Evolutionary conservation across 1,139 yeast genomes (phyloP).

Genomic region (Hyphopichia pseudoburtonii): DNA sequence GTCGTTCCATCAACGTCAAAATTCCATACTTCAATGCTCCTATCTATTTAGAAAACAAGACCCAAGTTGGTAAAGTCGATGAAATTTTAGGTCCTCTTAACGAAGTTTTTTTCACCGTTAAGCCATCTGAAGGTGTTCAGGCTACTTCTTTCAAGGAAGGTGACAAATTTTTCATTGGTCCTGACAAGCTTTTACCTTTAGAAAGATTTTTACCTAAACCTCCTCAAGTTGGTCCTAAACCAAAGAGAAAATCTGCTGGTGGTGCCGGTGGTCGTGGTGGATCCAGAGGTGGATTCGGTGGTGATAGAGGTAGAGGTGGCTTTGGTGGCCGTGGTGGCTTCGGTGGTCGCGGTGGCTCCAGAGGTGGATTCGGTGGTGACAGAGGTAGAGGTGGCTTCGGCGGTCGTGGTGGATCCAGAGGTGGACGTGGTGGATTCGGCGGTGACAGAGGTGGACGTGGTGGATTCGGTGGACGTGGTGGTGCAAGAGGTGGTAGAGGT

Average conservation of each 20-base stretch:
- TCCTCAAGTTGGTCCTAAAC: constrained; percentile 71
- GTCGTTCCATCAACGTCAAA: constrained; percentile 91
- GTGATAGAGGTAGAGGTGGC: constrained; percentile 24
- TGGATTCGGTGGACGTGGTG: constrained; percentile 35
- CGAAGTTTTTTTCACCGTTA: constrained; percentile 94
- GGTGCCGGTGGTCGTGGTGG: constrained; percentile 39
- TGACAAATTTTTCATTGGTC: constrained; percentile 93
- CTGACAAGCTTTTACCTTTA: constrained; percentile 91
- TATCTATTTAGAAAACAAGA: constrained; percentile 90
- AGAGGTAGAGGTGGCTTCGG: too few species aligned
- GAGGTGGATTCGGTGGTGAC: constrained; percentile 44
- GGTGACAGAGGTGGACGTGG: constrained; percentile 38
- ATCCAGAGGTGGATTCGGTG: constrained; percentile 22
- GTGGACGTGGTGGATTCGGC: constrained; percentile 43
- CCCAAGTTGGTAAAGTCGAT: constrained; percentile 96
- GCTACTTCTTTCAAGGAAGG: constrained; percentile 92
- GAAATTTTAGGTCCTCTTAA: constrained; percentile 97
- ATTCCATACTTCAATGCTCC: constrained; percentile 99
- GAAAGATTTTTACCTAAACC: constrained; percentile 97
- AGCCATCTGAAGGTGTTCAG: constrained; percentile 94
- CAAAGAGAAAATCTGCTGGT: constrained; percentile 65
- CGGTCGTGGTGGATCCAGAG: constrained; percentile 37
- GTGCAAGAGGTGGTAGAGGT: constrained; percentile 46
- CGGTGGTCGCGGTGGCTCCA: constrained; percentile 31
- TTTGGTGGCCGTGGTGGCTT: constrained; percentile 46